Evolutionary conservation across 1,284 basidiomycete species (phyloP).

Genomic region (Ustilago shanxiensis): DNA sequence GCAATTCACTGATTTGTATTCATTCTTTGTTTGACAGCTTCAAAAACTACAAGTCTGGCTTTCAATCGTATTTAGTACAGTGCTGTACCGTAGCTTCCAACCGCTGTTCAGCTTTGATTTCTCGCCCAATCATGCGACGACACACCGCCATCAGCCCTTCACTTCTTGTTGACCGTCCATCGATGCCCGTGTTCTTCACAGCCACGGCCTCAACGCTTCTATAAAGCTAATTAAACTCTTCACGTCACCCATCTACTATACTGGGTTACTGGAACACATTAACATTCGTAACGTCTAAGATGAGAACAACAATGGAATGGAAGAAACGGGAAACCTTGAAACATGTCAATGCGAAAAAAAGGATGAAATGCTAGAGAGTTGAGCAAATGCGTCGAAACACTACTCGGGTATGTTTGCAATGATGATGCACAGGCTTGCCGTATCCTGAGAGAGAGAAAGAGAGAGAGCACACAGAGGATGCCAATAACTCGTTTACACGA

Average conservation of each 20-base stretch:
- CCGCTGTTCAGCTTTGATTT: neutral
- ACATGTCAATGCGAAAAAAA: slow-evolving; percentile 23
- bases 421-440: slow-evolving; percentile 7
- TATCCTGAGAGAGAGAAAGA: neutral
- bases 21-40: slow-evolving; percentile 3
- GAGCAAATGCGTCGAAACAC: slow-evolving; percentile 52
- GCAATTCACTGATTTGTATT: slow-evolving; percentile 7
- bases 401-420: slow-evolving; percentile 56
- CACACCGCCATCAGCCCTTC: slow-evolving; percentile 9
- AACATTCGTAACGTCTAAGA: slow-evolving; percentile 41
- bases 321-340: neutral
- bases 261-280: slow-evolving; percentile 8
- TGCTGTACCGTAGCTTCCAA: no score
- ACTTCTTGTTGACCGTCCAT: neutral
- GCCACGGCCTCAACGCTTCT: neutral
- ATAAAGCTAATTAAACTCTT: no score
- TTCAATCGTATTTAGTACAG: no score
- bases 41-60: neutral
- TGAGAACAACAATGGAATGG: slow-evolving; percentile 1
- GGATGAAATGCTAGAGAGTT: slow-evolving; percentile 22
- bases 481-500: slow-evolving; percentile 55
- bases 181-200: neutral
- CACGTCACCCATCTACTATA: neutral
- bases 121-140: slow-evolving; percentile 11
- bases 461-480: no score